Evolutionary conservation across 164 flowering plant genomes (phyloP).

Genomic region (Macadamia integrifolia): DNA sequence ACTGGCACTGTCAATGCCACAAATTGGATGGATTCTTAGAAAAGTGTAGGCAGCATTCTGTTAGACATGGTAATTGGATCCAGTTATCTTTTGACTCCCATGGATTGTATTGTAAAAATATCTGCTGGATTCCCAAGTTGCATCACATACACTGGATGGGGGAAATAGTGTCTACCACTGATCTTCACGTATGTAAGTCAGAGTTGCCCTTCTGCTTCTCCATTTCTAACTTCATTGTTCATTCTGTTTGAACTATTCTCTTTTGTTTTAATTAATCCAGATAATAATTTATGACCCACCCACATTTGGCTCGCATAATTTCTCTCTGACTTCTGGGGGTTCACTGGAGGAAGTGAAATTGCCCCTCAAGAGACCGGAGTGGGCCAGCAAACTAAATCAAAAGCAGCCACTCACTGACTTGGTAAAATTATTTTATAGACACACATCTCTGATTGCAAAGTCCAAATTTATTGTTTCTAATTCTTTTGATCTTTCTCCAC

Average conservation of each 20-base stretch:
- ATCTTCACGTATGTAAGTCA: conserved; percentile 95
- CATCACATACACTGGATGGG: conserved; percentile 68
- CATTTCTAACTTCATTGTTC: not conserved
- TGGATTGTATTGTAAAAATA: conserved; percentile 14
- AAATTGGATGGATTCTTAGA: conserved; percentile 24
- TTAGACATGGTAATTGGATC: conserved; percentile 38
- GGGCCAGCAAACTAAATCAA: conserved; percentile 61
- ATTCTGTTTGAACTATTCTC: conserved; percentile 2
- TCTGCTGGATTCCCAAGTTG: conserved; percentile 52
- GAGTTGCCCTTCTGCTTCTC: conserved; percentile 16
- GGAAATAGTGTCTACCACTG: conserved; percentile 29
- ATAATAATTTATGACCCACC: conserved; percentile 80
- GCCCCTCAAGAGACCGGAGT: conserved; percentile 57
- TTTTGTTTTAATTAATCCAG: conserved; percentile 30
- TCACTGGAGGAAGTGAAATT: conserved; percentile 24
- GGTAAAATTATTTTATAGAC: conserved; percentile 37
- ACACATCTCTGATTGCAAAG: not conserved
- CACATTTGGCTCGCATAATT: conserved; percentile 65
- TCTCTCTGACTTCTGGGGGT: conserved; percentile 34
- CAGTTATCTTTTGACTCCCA: conserved; percentile 32
- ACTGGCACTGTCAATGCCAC: conserved; percentile 36
- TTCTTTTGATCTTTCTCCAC: not conserved
- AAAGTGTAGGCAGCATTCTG: conserved; percentile 21
- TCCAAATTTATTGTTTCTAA: not conserved
- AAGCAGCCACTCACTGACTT: conserved; percentile 45